phyloP scores from a whole-genome alignment of 208 protist species.

The Zelonia costaricensis region DNA sequence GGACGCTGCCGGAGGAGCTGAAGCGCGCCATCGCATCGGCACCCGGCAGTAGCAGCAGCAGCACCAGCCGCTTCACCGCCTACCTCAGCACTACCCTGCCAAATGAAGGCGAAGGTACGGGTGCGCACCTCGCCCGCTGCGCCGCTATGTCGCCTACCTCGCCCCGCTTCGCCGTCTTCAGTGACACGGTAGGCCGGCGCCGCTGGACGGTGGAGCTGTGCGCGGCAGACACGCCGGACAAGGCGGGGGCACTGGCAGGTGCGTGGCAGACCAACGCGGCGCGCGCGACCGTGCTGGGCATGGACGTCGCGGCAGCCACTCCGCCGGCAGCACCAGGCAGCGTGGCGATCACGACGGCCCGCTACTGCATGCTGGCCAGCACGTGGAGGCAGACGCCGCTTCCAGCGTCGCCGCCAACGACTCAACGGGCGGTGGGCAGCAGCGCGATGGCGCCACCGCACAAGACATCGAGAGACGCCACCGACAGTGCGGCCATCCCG shows the following conservation, averaged over 20 bases:
- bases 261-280: slow-evolving; percentile 2
- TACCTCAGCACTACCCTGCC: slow-evolving; percentile 5
- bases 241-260: background rate
- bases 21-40: background rate
- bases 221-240: background rate
- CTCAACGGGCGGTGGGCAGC: too few relatives aligned
- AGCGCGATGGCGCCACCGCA: too few relatives aligned
- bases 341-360: background rate
- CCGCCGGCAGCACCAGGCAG: too few relatives aligned
- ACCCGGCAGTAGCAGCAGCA: too few relatives aligned
- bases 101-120: too few relatives aligned
- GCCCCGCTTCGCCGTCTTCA: slow-evolving; percentile 5
- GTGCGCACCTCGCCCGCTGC: too few relatives aligned
- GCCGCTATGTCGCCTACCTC: too few relatives aligned
- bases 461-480: too few relatives aligned
- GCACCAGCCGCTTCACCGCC: background rate
- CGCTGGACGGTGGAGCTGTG: slow-evolving; percentile 10
- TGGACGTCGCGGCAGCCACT: background rate
- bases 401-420: background rate
- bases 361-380: slow-evolving; percentile 14
- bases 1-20: slow-evolving; percentile 4
- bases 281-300: too few relatives aligned
- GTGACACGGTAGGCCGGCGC: background rate
- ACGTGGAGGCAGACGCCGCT: slow-evolving; percentile 17
- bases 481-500: too few relatives aligned